Conservation (phyloP, 2,329 filamentous ascomycete species). For the Xylariomycetidae sp. region DNA sequence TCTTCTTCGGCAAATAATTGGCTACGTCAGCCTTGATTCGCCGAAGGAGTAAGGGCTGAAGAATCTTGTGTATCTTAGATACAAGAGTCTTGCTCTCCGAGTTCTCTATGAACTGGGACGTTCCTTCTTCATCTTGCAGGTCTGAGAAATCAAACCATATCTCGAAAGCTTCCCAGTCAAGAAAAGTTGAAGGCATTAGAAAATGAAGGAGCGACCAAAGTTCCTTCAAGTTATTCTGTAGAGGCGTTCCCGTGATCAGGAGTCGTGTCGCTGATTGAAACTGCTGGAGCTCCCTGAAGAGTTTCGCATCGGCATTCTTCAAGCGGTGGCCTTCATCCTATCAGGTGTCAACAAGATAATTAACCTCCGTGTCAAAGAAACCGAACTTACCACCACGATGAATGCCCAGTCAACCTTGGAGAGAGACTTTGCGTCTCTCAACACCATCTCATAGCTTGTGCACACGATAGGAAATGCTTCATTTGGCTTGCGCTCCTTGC, state of each 20-base stretch:
- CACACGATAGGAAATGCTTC: slow-evolving; percentile 83
- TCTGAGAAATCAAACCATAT: slow-evolving; percentile 97
- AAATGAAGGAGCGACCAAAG: slow-evolving; percentile 95
- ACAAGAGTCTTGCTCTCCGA: slow-evolving; percentile 73
- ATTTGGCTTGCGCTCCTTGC: slow-evolving; percentile 51
- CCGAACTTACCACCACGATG: slow-evolving; percentile 73
- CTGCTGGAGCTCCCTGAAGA: slow-evolving; percentile 82
- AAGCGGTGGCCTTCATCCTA: slow-evolving; percentile 93
- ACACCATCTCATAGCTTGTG: slow-evolving; percentile 93
- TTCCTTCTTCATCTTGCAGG: slow-evolving; percentile 74
- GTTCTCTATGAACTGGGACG: slow-evolving; percentile 75
- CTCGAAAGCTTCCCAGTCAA: slow-evolving; percentile 88
- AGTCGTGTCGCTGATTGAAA: slow-evolving; percentile 89
- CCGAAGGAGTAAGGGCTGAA: slow-evolving; percentile 85
- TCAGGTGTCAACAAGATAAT: slow-evolving; percentile 12
- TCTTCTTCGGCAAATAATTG: slow-evolving; percentile 85
- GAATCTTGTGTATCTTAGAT: slow-evolving; percentile 83
- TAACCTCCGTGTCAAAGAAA: not conserved
- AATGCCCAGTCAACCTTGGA: slow-evolving; percentile 91
- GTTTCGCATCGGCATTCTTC: slow-evolving; percentile 91
- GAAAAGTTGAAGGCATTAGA: slow-evolving; percentile 85
- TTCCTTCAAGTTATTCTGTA: slow-evolving; percentile 94
- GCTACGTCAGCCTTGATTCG: slow-evolving; percentile 93
- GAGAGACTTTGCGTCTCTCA: slow-evolving; percentile 79
- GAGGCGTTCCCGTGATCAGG: slow-evolving; percentile 87